These are phyloP conservation scores for Termitomyces sp. DNA, from an alignment of 1,284 basidiomycete genomes.

Conservation along the genomic window DNA sequence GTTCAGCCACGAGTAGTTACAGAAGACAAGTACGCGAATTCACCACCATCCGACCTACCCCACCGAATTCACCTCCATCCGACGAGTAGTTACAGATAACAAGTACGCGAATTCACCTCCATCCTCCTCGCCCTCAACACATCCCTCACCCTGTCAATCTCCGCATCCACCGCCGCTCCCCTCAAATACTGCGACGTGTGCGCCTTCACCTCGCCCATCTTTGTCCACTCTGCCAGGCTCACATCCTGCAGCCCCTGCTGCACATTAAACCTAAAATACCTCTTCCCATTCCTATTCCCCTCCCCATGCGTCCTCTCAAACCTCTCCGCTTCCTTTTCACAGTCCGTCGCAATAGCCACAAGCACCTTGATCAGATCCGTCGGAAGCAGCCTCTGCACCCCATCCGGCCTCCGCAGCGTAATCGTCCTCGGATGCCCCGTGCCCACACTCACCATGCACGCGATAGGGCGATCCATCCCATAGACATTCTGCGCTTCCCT, in stretches of 20 bases:
- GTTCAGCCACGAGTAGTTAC: too few species aligned
- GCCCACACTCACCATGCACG: conserved; percentile 15
- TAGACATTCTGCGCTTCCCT: conserved; percentile 10
- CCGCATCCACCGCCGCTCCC: not conserved
- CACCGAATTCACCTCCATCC: too few species aligned
- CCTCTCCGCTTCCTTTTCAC: conserved; percentile 1
- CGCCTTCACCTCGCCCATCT: conserved; percentile 6
- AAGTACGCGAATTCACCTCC: too few species aligned
- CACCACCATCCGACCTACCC: too few species aligned
- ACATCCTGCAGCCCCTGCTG: conserved; percentile 12
- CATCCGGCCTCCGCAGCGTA: not conserved
- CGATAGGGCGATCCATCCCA: not conserved
- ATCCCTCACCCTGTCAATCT: not conserved
- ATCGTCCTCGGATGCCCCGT: conserved; percentile 7
- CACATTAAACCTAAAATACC: conserved; percentile 12
- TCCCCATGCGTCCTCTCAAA: not conserved
- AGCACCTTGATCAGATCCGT: not conserved
- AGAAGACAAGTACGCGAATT: too few species aligned
- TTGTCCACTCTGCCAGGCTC: conserved; percentile 6
- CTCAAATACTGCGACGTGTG: conserved; percentile 5
- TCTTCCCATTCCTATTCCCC: not conserved
- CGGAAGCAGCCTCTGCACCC: conserved; percentile 2
- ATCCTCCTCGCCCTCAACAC: not conserved
- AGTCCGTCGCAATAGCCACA: conserved; percentile 5
- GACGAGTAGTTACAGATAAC: too few species aligned